Evolutionary conservation across 768 basidiomycete species (phyloP), one percentile per base, ranked within the genome.

Genomic region (Mycena floridula): DNA sequence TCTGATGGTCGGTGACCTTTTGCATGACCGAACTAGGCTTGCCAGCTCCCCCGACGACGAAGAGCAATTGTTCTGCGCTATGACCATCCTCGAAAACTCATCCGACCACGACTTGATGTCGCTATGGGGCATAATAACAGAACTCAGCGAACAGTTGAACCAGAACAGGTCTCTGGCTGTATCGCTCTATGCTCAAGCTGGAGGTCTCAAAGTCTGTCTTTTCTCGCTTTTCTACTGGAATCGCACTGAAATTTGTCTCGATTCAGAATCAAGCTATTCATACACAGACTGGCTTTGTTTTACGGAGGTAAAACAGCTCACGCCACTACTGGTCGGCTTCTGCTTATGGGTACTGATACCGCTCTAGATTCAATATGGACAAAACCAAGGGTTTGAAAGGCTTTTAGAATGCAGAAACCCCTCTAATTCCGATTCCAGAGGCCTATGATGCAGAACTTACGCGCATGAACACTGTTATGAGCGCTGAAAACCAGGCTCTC

Each of bases 291-390:
- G 94, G 95, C 2, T 97, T 94, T 62, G 91, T 94, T 7, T 65
- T 98, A 32, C 76, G 94, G 49, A 76, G 85, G 85, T 84, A 50
- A 24, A 77, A 67, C 16, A 37, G 44, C 42, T 22, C 27, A 26
- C 37, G 30, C 12, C 30, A 41, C n/a, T 46, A 39, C 41, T 43
- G 45, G 20, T 12, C 18, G 37, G 8, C 41, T 15, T 18, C 37
- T 48, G 25, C 37, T 36, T 23, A 22, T 42, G 26, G 35, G 25
- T 26, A 48, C 18, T 20, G 45, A n/a, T n/a, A n/a, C n/a, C n/a
- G n/a, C n/a, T n/a, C n/a, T n/a, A 82, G 92, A 47, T 97, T 87
- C 67, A 98, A 98, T 60, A 63, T 82, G 58, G 94, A 97, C 64
- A 85, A 93, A 50, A 69, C 83, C 25, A 77, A 88, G 77, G 90